Evolutionary conservation across 2,329 filamentous ascomycete genomes (phyloP).

Genomic region (Talaromyces piceae): DNA sequence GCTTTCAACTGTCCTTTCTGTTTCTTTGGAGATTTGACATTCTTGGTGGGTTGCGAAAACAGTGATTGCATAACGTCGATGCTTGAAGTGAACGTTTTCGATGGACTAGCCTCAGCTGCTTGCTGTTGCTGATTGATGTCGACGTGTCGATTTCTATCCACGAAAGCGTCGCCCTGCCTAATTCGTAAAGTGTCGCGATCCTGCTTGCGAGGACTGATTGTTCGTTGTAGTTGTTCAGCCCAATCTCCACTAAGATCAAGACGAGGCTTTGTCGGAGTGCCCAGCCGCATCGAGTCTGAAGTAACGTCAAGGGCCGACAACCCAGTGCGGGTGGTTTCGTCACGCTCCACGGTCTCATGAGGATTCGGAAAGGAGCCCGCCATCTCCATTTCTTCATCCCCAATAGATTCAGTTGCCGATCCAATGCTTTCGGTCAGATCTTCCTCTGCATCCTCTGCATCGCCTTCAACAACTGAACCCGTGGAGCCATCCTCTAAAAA

Average conservation of each 20-base stretch:
- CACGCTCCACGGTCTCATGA: constrained; percentile 69
- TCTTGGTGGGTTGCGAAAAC: constrained; percentile 58
- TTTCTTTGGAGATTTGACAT: constrained; percentile 45
- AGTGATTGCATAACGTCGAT: constrained; percentile 96
- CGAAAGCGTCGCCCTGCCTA: constrained; percentile 54
- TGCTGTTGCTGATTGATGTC: constrained; percentile 24
- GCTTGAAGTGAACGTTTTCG: constrained; percentile 70
- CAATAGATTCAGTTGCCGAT: constrained; percentile 55
- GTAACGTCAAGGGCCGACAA: constrained; percentile 45
- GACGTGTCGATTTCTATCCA: constrained; percentile 36
- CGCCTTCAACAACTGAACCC: constrained; percentile 64
- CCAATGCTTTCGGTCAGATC: constrained; percentile 46
- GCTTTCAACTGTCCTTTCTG: constrained; percentile 54
- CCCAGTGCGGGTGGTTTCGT: constrained; percentile 43
- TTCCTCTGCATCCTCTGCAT: constrained; percentile 57
- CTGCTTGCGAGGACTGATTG: constrained; percentile 87
- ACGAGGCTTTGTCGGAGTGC: constrained; percentile 48
- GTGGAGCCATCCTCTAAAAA: constrained; percentile 91
- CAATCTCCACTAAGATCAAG: constrained; percentile 68
- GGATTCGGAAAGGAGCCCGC: constrained; percentile 68
- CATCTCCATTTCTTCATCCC: constrained; percentile 73
- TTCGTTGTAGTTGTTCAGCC: constrained; percentile 88
- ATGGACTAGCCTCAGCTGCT: constrained; percentile 19
- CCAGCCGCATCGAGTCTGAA: constrained; percentile 24
- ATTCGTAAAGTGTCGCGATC: constrained; percentile 66